Evolutionary conservation across 2,329 filamentous ascomycete species (phyloP).

Genomic region (Trichoderma atroviride): DNA sequence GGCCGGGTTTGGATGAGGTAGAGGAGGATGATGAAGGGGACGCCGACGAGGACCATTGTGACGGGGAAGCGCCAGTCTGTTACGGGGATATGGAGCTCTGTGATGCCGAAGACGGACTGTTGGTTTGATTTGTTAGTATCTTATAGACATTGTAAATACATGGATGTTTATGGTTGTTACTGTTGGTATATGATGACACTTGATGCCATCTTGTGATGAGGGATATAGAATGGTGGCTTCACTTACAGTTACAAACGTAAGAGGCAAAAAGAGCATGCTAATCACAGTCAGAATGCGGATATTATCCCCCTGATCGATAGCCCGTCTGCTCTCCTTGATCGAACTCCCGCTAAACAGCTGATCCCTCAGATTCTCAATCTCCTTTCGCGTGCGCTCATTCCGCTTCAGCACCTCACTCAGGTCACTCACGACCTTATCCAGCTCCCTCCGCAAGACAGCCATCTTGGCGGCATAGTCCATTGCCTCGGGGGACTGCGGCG

Average conservation of each 20-base stretch:
- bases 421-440: constrained; percentile 55
- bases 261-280: constrained; percentile 62
- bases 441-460: constrained; percentile 48
- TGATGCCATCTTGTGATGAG: too few relatives aligned
- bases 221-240: too few relatives aligned
- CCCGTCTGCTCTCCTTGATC: constrained; percentile 62
- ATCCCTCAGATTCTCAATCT: constrained; percentile 60
- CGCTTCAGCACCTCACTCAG: constrained; percentile 51
- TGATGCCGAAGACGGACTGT: constrained; percentile 58
- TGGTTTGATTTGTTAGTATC: neutral
- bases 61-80: constrained; percentile 50
- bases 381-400: constrained; percentile 57
- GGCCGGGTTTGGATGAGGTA: constrained; percentile 49
- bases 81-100: constrained; percentile 46
- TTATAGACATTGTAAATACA: neutral
- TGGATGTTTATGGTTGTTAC: neutral
- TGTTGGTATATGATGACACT: too few relatives aligned
- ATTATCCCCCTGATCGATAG: constrained; percentile 65
- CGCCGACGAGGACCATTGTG: constrained; percentile 67
- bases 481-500: constrained; percentile 45
- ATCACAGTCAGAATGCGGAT: constrained; percentile 63
- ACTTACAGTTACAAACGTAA: constrained; percentile 61
- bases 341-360: constrained; percentile 66
- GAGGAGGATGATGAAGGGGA: constrained; percentile 53
- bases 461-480: constrained; percentile 54